phyloP scores from a whole-genome alignment of 345 rosid genomes.

The Toxicodendron radicans region DNA sequence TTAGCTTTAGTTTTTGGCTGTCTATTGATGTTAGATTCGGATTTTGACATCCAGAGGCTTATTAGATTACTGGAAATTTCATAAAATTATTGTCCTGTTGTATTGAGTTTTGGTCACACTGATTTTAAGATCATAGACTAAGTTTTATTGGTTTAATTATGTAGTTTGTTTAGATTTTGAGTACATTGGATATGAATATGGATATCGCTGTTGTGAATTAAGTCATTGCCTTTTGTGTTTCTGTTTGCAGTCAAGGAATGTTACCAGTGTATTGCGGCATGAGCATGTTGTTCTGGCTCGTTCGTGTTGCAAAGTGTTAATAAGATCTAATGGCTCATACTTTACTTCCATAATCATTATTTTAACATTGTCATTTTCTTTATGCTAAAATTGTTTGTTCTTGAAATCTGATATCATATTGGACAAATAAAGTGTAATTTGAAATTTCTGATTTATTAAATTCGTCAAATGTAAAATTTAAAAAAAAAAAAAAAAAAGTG shows the following conservation, averaged over 20 bases:
- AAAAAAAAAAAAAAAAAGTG: too few relatives aligned
- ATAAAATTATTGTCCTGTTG: not conserved
- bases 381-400: too few relatives aligned
- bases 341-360: not conserved
- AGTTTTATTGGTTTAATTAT: too few relatives aligned
- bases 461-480: too few relatives aligned
- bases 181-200: not conserved
- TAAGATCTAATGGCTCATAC: slow-evolving; percentile 5
- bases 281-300: slow-evolving; percentile 53
- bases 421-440: too few relatives aligned
- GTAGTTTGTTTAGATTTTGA: not conserved
- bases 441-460: too few relatives aligned
- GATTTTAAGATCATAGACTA: not conserved
- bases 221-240: not conserved
- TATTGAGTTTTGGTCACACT: not conserved
- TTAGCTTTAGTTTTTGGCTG: not conserved
- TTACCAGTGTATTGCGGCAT: slow-evolving; percentile 44
- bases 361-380: too few relatives aligned
- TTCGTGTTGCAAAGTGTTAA: too few relatives aligned
- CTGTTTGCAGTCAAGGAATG: slow-evolving; percentile 58
- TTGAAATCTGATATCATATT: too few relatives aligned
- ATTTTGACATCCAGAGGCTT: not conserved
- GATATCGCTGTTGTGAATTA: not conserved
- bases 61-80: not conserved
- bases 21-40: not conserved